A percentile compares a stretch with the other conserved stretches of the same genome.
Conservation (phyloP, 441 rosid genomes). For the Oxalis stricta region DNA sequence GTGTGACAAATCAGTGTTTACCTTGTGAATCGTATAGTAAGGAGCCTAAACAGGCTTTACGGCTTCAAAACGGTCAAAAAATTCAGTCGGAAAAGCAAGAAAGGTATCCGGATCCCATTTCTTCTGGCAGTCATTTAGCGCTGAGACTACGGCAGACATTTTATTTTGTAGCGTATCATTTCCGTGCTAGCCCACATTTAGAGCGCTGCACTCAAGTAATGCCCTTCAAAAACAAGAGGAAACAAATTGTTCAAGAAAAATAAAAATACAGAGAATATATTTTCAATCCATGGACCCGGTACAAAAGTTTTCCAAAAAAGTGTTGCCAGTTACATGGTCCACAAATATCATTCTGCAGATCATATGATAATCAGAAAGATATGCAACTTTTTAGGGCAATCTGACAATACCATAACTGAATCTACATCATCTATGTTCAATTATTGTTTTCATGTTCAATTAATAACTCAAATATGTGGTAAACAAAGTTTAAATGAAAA, state of each 20-base stretch:
- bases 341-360: too few relatives aligned
- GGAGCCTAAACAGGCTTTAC: slow-evolving; percentile 91
- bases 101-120: slow-evolving; percentile 70
- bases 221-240: slow-evolving; percentile 36
- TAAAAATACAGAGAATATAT: too few relatives aligned
- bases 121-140: slow-evolving; percentile 59
- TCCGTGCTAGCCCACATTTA: slow-evolving; percentile 95
- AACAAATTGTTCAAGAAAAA: not conserved
- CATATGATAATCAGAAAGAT: too few relatives aligned
- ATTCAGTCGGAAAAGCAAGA: slow-evolving; percentile 79
- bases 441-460: too few relatives aligned
- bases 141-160: slow-evolving; percentile 64
- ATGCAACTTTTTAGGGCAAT: too few relatives aligned
- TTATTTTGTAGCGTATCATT: slow-evolving; percentile 43
- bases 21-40: slow-evolving; percentile 95
- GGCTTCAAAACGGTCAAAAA: slow-evolving; percentile 79
- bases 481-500: not conserved
- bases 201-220: slow-evolving; percentile 88
- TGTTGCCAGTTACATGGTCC: too few relatives aligned
- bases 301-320: too few relatives aligned
- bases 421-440: too few relatives aligned
- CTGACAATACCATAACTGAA: too few relatives aligned
- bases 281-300: too few relatives aligned
- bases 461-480: not conserved
- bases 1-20: slow-evolving; percentile 4